These are phyloP conservation scores for Kuraishia ogatae DNA, from an alignment of 805 yeast genomes.

Conservation along the genomic window DNA sequence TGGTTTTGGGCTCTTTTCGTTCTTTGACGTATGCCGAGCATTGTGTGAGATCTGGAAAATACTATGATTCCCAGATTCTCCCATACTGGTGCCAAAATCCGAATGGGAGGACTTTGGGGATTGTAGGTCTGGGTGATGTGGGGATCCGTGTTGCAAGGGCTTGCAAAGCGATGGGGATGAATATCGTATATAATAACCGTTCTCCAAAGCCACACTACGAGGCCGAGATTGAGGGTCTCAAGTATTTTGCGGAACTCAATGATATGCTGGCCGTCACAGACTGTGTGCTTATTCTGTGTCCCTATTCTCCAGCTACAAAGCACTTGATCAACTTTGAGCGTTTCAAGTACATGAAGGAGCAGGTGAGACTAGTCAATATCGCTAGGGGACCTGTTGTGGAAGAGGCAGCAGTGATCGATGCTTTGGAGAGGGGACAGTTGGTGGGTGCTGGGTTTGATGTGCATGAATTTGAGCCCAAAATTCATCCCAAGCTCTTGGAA, in stretches of 20 bases:
- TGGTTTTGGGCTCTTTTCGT: slow-evolving; percentile 25
- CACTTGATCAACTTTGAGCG: slow-evolving; percentile 26
- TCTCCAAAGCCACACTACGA: slow-evolving; percentile 21
- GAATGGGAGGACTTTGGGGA: slow-evolving; percentile 32
- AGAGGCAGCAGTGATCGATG: slow-evolving; percentile 29
- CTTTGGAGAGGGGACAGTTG: slow-evolving; percentile 28
- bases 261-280: slow-evolving; percentile 20
- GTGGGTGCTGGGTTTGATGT: slow-evolving; percentile 36
- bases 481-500: slow-evolving; percentile 20
- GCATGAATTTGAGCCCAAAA: slow-evolving; percentile 32
- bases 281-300: slow-evolving; percentile 28
- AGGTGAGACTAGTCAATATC: slow-evolving; percentile 24
- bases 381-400: slow-evolving; percentile 33
- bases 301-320: slow-evolving; percentile 26
- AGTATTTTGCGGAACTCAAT: slow-evolving; percentile 14
- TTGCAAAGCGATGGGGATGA: slow-evolving; percentile 34
- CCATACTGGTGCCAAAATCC: slow-evolving; percentile 30
- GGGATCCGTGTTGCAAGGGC: slow-evolving; percentile 33
- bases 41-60: slow-evolving; percentile 24
- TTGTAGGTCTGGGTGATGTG: slow-evolving; percentile 40
- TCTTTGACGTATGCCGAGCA: slow-evolving; percentile 28
- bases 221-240: slow-evolving; percentile 22
- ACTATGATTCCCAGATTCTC: slow-evolving; percentile 21
- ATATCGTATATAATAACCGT: slow-evolving; percentile 32
- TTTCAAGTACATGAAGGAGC: slow-evolving; percentile 18